Conservation (phyloP, 1,284 basidiomycete genomes). For the Ceratobasidium sp. region DNA sequence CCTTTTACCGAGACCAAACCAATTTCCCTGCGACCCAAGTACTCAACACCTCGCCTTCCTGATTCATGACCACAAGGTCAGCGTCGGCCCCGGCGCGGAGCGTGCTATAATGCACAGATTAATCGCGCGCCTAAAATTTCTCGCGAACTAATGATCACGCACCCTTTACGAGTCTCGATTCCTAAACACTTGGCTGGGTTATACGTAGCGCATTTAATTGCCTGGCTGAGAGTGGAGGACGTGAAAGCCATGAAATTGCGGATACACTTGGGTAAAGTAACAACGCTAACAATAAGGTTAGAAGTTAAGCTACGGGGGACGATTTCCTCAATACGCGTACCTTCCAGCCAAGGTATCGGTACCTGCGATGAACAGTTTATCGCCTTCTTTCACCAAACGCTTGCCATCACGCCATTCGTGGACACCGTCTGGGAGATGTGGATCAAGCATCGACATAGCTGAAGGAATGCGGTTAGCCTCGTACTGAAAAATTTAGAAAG, state of each 20-base stretch:
- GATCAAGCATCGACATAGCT: constrained; percentile 92
- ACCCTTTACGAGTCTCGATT: constrained; percentile 81
- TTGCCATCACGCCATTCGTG: constrained; percentile 89
- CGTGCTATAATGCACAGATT: constrained; percentile 56
- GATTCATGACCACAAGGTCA: constrained; percentile 82
- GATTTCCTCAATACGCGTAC: constrained; percentile 56
- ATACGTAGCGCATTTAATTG: constrained; percentile 86
- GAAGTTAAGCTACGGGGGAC: background rate
- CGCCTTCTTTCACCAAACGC: constrained; percentile 83
- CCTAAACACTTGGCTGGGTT: constrained; percentile 87
- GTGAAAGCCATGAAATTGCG: constrained; percentile 88
- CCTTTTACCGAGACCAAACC: constrained; percentile 65
- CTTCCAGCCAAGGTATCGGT: constrained; percentile 90
- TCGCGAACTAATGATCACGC: background rate
- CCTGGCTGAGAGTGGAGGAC: constrained; percentile 82
- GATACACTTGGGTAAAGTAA: constrained; percentile 86
- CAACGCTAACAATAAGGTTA: constrained; percentile 67
- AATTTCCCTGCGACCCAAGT: constrained; percentile 87
- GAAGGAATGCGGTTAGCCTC: constrained; percentile 41
- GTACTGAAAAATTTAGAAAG: constrained; percentile 41
- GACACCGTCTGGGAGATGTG: constrained; percentile 82
- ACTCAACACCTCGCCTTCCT: constrained; percentile 73
- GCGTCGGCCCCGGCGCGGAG: constrained; percentile 85
- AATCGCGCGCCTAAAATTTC: background rate
- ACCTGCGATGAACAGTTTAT: constrained; percentile 84